These are phyloP conservation scores for Lotmaria passim DNA, from an alignment of 208 protist genomes.

Conservation along the genomic window DNA sequence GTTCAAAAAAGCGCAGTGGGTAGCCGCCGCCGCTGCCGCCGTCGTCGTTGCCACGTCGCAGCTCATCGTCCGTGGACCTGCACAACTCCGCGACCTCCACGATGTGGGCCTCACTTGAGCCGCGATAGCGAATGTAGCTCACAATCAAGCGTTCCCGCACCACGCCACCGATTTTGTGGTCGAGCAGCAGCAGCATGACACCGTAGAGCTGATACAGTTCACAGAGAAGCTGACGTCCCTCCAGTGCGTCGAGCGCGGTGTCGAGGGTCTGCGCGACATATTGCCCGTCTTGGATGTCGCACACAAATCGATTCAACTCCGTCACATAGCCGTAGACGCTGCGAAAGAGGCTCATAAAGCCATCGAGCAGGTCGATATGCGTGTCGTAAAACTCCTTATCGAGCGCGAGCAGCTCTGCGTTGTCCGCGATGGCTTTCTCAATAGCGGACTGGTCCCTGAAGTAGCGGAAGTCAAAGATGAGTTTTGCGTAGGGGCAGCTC, in stretches of 20 bases:
- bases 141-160: conserved; percentile 97
- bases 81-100: conserved; percentile 96
- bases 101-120: conserved; percentile 86
- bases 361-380: conserved; percentile 95
- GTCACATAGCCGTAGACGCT: conserved; percentile 95
- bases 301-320: conserved; percentile 91
- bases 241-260: conserved; percentile 89
- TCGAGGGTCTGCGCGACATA: conserved; percentile 93
- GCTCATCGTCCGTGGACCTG: conserved; percentile 88
- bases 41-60: neutral
- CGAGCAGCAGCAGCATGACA: conserved; percentile 96
- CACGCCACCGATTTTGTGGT: conserved; percentile 92
- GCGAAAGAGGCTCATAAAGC: conserved; percentile 97
- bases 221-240: conserved; percentile 97
- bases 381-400: conserved; percentile 86
- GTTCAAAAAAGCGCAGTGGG: conserved; percentile 93
- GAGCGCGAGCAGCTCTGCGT: conserved; percentile 54
- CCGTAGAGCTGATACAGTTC: conserved; percentile 95
- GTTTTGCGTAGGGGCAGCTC: conserved; percentile 63
- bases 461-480: conserved; percentile 96
- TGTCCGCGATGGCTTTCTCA: conserved; percentile 77
- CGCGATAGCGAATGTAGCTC: conserved; percentile 96
- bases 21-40: conserved; percentile 49
- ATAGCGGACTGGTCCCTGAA: conserved; percentile 79
- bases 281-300: conserved; percentile 91